A percentile compares a stretch with the other conserved stretches of the same genome.
phyloP scores from a whole-genome alignment of 805 yeast genomes.

The Tetrapisispora phaffii region DNA sequence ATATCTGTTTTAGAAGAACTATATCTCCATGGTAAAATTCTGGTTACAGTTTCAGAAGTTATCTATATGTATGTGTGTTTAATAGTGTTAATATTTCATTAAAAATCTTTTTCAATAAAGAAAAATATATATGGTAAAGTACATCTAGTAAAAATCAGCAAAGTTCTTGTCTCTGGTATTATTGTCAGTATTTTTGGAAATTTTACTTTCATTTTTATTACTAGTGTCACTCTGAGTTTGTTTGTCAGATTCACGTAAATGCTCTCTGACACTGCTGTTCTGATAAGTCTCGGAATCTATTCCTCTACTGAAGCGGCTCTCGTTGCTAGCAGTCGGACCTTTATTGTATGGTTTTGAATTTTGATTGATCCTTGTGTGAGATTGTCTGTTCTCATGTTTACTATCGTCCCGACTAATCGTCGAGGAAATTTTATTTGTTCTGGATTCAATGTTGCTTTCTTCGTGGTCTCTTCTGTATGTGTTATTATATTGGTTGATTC shows the following conservation, averaged over 20 bases:
- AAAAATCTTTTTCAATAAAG: background rate
- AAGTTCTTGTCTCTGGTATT: background rate
- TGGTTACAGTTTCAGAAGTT: no score
- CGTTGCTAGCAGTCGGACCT: background rate
- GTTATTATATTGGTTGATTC: background rate
- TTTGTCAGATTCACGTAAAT: background rate
- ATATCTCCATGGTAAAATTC: no score
- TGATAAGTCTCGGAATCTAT: background rate
- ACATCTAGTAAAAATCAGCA: slow-evolving; percentile 4
- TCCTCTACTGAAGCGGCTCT: background rate
- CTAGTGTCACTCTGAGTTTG: background rate
- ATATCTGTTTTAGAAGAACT: background rate
- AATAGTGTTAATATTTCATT: no score
- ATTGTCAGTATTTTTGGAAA: background rate
- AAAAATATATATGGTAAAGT: background rate
- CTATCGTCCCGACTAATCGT: background rate
- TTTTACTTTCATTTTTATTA: background rate
- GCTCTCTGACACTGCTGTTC: background rate
- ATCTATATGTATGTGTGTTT: no score
- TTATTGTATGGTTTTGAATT: background rate
- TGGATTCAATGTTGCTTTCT: background rate
- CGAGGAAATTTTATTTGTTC: background rate
- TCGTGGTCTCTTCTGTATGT: background rate
- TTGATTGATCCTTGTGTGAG: background rate
- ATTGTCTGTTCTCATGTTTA: background rate